phyloP scores from a whole-genome alignment of 805 yeast species.

The Spathaspora passalidarum region DNA sequence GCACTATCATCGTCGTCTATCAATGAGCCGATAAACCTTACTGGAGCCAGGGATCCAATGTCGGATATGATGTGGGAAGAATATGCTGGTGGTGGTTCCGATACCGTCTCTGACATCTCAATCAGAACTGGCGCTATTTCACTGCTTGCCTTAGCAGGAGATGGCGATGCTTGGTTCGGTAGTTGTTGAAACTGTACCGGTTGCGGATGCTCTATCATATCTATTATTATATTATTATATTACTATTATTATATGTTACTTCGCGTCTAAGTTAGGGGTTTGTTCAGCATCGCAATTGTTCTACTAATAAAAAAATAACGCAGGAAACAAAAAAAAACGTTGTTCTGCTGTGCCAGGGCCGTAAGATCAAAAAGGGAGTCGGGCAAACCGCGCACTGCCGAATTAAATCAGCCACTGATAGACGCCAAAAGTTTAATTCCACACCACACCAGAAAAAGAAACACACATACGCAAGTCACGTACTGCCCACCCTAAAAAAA shows the following conservation, averaged over 20 bases:
- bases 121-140: background rate
- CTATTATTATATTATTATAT: background rate
- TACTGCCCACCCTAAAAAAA: no score
- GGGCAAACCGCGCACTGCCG: no score
- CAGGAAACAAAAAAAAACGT: background rate
- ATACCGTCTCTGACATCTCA: background rate
- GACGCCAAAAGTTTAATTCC: no score
- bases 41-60: constrained; percentile 12
- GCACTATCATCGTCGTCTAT: constrained; percentile 39
- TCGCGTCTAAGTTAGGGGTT: no score
- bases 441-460: no score
- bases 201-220: background rate
- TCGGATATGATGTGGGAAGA: constrained; percentile 7
- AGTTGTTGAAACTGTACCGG: background rate
- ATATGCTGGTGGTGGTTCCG: constrained; percentile 8
- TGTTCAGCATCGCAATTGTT: background rate
- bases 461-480: no score
- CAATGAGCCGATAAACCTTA: constrained; percentile 11
- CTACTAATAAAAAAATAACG: background rate
- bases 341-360: no score
- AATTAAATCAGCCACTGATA: no score
- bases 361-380: no score
- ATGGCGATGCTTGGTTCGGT: background rate
- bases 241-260: background rate
- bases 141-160: background rate